Percentiles rank a stretch among this genome's conserved stretches.
Evolutionary conservation across 1,139 yeast genomes (phyloP).

Genomic region (Diutina sp.): DNA sequence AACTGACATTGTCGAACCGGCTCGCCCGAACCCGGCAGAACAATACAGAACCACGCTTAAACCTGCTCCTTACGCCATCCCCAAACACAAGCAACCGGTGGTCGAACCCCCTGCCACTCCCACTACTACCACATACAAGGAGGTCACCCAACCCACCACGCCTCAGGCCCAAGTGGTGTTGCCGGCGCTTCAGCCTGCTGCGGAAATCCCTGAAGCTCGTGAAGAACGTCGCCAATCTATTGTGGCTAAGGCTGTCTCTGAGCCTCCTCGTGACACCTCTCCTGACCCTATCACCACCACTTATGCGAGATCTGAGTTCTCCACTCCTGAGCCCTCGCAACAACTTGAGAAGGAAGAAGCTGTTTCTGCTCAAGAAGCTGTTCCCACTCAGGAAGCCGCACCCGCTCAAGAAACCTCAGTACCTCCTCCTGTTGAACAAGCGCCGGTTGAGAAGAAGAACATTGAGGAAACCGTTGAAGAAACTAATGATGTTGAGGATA

Average conservation of each 20-base stretch:
- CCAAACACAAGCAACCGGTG: background rate
- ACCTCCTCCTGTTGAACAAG: background rate
- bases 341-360: background rate
- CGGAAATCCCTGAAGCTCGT: background rate
- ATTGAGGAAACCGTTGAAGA: background rate
- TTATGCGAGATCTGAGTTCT: background rate
- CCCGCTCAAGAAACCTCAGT: background rate
- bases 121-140: background rate
- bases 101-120: background rate
- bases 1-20: background rate
- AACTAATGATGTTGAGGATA: background rate
- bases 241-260: background rate
- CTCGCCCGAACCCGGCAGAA: background rate
- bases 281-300: background rate
- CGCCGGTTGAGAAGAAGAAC: background rate
- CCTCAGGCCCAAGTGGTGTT: background rate
- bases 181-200: background rate
- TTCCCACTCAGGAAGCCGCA: background rate
- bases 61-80: background rate
- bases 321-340: background rate
- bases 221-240: background rate
- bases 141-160: background rate
- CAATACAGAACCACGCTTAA: background rate
- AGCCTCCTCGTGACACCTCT: background rate
- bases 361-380: background rate